Evolutionary conservation across 495 filamentous ascomycete species (phyloP), one percentile per base, ranked within the genome.

Genomic region (Penicilliopsis zonata): DNA sequence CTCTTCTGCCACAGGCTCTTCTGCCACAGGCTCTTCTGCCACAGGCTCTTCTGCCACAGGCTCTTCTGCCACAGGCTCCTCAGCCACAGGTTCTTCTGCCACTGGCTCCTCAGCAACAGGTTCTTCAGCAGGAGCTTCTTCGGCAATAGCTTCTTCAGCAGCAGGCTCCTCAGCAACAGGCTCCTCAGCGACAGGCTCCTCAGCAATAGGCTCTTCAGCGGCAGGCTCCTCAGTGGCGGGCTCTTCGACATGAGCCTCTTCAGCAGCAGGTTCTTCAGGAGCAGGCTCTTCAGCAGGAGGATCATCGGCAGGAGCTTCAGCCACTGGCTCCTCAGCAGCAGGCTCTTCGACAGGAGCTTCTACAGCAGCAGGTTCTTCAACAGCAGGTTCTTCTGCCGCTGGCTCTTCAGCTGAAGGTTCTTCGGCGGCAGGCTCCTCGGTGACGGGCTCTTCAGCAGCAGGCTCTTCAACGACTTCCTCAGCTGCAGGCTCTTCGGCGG

Each of bases 1-100:
- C 22, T 6, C 6, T 23, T 23, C 6, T 23, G 21, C 21, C 21
- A 10, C 37, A 9, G 31, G 21, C 2, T 28, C 44, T 28, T 34
- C 36, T 13, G 33, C 29, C 21, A 28, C 25, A 7, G 37, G 17
- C 12, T 26, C 12, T 34, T 43, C 36, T 33, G 40, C 38, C 8
- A 24, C 34, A 27, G 42, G 19, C 26, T 43, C 40, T 15, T 43
- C 47, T 3, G 28, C 36, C 61, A 47, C 46, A 31, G 43, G 13
- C 22, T 6, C 6, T 23, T 23, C 6, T 17, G 21, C 23, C 3
- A 31, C 33, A 27, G 42, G 19, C 26, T 43, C 40, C 14, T 43
- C 47, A 5, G 28, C 36, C 61, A 47, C 46, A 31, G 43, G 13
- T 24, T 6, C 6, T 23, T 23, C 6, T 23, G 21, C 21, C 21